These are phyloP conservation scores for Corylus heterophylla DNA, from an alignment of 306 rosid species.

Conservation along the genomic window DNA sequence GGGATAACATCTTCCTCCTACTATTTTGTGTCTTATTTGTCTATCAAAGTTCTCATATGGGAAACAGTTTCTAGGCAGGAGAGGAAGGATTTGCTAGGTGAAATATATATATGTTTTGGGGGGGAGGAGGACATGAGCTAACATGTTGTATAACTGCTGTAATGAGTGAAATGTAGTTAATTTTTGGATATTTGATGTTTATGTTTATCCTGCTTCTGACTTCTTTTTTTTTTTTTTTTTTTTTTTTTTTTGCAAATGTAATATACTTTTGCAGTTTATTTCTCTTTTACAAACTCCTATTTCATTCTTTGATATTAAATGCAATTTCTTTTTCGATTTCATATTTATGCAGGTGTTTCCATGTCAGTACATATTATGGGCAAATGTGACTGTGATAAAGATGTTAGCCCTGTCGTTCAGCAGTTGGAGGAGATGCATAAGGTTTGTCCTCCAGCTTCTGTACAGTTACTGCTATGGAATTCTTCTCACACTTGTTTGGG, in stretches of 20 bases:
- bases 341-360: conserved; percentile 53
- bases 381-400: conserved; percentile 43
- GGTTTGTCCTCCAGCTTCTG: conserved; percentile 42
- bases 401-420: conserved; percentile 36
- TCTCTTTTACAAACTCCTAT: background rate
- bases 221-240: too few species aligned
- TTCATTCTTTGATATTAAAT: background rate
- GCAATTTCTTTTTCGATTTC: conserved; percentile 2
- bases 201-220: background rate
- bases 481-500: background rate
- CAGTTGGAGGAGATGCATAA: conserved; percentile 56
- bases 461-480: conserved; percentile 6
- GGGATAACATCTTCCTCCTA: background rate
- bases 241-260: background rate
- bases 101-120: background rate
- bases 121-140: background rate
- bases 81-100: background rate
- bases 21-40: too few species aligned
- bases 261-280: background rate
- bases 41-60: background rate
- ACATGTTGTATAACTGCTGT: background rate
- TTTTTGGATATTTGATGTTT: background rate
- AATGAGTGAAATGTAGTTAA: background rate
- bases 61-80: background rate
- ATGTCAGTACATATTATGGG: conserved; percentile 51